Conservation (phyloP, 1,284 basidiomycete genomes). For the Coniferiporia weirii region DNA sequence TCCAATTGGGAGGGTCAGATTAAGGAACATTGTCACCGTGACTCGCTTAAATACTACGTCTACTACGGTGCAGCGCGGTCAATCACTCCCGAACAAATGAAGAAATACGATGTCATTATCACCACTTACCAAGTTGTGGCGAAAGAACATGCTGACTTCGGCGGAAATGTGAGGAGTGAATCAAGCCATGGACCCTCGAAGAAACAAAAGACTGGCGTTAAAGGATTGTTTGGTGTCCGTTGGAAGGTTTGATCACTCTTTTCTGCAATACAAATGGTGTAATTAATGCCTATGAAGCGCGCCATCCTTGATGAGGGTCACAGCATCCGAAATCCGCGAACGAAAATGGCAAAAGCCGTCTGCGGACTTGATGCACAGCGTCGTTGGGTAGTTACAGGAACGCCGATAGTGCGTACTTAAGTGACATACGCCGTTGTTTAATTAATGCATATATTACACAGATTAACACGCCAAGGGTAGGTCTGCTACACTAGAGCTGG, state of each 20-base stretch:
- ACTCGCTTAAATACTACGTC: constrained; percentile 50
- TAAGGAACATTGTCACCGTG: constrained; percentile 63
- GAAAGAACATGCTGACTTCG: constrained; percentile 36
- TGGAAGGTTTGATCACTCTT: constrained; percentile 62
- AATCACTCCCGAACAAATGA: constrained; percentile 54
- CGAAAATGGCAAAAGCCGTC: constrained; percentile 76
- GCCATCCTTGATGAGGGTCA: constrained; percentile 88
- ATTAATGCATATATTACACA: constrained; percentile 25
- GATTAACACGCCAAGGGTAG: constrained; percentile 76
- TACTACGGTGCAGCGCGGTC: constrained; percentile 67
- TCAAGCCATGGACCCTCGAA: constrained; percentile 30
- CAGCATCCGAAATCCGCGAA: constrained; percentile 76
- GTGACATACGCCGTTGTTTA: constrained; percentile 4
- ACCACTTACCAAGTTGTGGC: constrained; percentile 80
- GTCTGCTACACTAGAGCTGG: neutral
- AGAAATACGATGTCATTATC: constrained; percentile 76
- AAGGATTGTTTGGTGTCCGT: constrained; percentile 55
- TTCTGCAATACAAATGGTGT: neutral
- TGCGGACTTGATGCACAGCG: constrained; percentile 65
- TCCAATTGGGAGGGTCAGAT: constrained; percentile 93
- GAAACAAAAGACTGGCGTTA: constrained; percentile 48
- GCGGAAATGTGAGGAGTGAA: neutral
- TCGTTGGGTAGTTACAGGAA: constrained; percentile 79
- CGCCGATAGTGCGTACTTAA: constrained; percentile 68
- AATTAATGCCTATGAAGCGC: constrained; percentile 38